Evolutionary conservation across 148 eudicot genomes (phyloP).

Genomic region (Amaranthus cruentus): DNA sequence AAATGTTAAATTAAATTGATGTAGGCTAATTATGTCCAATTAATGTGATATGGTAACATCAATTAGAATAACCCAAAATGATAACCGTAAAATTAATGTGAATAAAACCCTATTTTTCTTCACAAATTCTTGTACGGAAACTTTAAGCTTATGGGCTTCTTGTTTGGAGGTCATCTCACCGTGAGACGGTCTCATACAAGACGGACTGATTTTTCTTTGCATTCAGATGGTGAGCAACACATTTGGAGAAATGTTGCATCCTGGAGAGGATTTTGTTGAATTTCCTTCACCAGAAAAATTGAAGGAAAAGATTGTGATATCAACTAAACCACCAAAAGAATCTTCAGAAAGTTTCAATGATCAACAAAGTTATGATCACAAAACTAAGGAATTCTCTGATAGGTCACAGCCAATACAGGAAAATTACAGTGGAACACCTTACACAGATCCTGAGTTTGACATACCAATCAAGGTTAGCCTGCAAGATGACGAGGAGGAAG

Average conservation of each 20-base stretch:
- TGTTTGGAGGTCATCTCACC: too few species aligned
- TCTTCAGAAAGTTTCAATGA: slow-evolving; percentile 19
- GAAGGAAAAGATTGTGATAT: slow-evolving; percentile 46
- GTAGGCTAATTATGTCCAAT: too few species aligned
- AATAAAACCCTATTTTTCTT: too few species aligned
- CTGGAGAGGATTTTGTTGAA: slow-evolving; percentile 23
- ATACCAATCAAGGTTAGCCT: slow-evolving; percentile 3
- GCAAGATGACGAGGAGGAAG: slow-evolving; percentile 18
- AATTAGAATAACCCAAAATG: too few species aligned
- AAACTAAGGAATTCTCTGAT: not conserved
- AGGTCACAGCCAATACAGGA: not conserved
- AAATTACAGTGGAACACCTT: not conserved
- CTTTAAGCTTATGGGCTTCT: too few species aligned
- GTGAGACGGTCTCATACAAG: too few species aligned
- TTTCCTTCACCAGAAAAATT: slow-evolving; percentile 49
- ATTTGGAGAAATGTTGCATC: slow-evolving; percentile 39
- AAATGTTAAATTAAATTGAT: too few species aligned
- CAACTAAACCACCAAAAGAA: slow-evolving; percentile 61
- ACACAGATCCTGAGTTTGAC: slow-evolving; percentile 1
- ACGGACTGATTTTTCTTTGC: not conserved
- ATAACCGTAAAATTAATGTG: too few species aligned
- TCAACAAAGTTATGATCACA: slow-evolving; percentile 3
- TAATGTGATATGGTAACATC: too few species aligned
- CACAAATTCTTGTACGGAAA: too few species aligned
- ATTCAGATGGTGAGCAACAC: slow-evolving; percentile 47